phyloP scores from a whole-genome alignment of 192 early-diverging fungal genomes.

The Martensiomyces pterosporus region DNA sequence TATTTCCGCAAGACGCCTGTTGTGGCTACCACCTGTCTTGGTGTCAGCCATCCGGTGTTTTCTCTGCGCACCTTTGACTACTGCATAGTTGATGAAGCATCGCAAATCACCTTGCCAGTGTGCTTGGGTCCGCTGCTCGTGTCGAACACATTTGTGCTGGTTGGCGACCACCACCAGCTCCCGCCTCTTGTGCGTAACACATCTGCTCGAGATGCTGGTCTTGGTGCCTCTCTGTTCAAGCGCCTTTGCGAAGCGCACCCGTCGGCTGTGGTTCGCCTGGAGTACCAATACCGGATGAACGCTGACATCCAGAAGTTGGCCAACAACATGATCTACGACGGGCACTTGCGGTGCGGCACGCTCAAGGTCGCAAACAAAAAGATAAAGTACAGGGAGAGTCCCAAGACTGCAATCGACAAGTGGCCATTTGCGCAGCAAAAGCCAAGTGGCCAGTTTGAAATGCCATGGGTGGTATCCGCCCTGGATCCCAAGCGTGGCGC shows the following conservation, averaged over 20 bases:
- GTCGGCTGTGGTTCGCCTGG: slow-evolving; percentile 63
- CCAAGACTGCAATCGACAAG: slow-evolving; percentile 4
- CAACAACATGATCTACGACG: slow-evolving; percentile 80
- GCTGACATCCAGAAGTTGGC: slow-evolving; percentile 80
- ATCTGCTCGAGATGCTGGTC: slow-evolving; percentile 27
- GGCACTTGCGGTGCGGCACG: slow-evolving; percentile 72
- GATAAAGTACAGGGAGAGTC: slow-evolving; percentile 25
- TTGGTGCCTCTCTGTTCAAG: slow-evolving; percentile 72
- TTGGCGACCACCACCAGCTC: slow-evolving; percentile 95
- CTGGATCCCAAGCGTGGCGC: slow-evolving; percentile 65
- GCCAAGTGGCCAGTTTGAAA: slow-evolving; percentile 19
- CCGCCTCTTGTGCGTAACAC: slow-evolving; percentile 74
- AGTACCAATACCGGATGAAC: slow-evolving; percentile 93
- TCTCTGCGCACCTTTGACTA: slow-evolving; percentile 80
- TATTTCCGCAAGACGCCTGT: slow-evolving; percentile 61
- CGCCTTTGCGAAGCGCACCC: slow-evolving; percentile 79
- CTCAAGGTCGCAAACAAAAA: slow-evolving; percentile 56
- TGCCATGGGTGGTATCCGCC: slow-evolving; percentile 59
- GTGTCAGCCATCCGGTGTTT: slow-evolving; percentile 75
- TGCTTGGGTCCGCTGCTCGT: slow-evolving; percentile 84
- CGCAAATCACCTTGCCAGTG: slow-evolving; percentile 87
- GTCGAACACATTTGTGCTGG: slow-evolving; percentile 81
- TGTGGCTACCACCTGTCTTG: slow-evolving; percentile 87
- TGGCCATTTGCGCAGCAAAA: slow-evolving; percentile 10
- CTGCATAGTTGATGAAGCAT: slow-evolving; percentile 95